phyloP scores from a whole-genome alignment of 2,329 filamentous ascomycete genomes.

The Fusarium multiceps region DNA sequence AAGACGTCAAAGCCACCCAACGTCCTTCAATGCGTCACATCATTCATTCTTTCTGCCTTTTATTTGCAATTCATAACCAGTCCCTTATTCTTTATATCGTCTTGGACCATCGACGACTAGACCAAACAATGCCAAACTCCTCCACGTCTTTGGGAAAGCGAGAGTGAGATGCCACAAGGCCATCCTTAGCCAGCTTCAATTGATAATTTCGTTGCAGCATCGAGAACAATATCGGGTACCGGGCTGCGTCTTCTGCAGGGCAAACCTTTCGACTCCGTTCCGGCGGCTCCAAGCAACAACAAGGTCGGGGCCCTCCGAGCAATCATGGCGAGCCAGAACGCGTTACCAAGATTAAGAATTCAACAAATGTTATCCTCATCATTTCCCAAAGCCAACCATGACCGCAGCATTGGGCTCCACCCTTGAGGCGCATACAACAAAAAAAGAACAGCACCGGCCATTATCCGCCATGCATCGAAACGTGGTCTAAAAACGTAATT shows the following conservation, averaged over 20 bases:
- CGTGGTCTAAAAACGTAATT: constrained; percentile 60
- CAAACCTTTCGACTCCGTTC: constrained; percentile 42
- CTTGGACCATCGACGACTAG: constrained; percentile 38
- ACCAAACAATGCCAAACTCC: constrained; percentile 38
- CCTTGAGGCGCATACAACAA: constrained; percentile 54
- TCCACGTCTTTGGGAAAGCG: constrained; percentile 41
- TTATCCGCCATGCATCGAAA: constrained; percentile 63
- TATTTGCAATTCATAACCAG: constrained; percentile 34
- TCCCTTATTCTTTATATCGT: constrained; percentile 40
- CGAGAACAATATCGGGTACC: constrained; percentile 40
- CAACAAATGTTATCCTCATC: constrained; percentile 40
- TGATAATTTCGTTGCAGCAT: constrained; percentile 45
- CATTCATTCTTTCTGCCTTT: constrained; percentile 35
- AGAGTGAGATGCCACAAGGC: constrained; percentile 44
- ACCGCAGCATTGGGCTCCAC: constrained; percentile 42
- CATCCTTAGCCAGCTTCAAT: constrained; percentile 45
- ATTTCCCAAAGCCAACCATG: constrained; percentile 42
- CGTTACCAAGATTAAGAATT: constrained; percentile 40
- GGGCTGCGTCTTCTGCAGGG: constrained; percentile 34
- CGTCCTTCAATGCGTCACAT: constrained; percentile 31
- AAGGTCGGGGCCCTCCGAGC: constrained; percentile 34
- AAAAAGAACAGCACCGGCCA: constrained; percentile 53
- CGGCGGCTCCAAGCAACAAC: constrained; percentile 36
- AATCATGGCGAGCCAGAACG: constrained; percentile 42
- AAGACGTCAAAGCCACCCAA: constrained; percentile 15